These are phyloP conservation scores for Porogramme epimiltina DNA, from an alignment of 1,284 basidiomycete genomes.

Conservation along the genomic window DNA sequence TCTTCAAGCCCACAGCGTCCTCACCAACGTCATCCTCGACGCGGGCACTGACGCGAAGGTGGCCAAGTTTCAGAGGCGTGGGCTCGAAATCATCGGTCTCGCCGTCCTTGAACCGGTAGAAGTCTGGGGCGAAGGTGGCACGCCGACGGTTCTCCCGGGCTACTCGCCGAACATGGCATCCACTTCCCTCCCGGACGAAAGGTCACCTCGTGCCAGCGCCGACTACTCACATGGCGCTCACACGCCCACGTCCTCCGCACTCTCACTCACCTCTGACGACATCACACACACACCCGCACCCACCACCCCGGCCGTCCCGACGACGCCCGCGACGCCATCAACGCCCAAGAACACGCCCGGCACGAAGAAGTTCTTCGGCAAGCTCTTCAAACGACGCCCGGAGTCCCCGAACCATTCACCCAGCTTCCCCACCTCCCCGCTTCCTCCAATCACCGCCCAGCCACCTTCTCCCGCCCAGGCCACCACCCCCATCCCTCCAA, in stretches of 20 bases:
- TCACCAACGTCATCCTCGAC: slow-evolving; percentile 89
- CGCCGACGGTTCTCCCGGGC: slow-evolving; percentile 14
- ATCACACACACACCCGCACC: slow-evolving; percentile 25
- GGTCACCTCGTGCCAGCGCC: slow-evolving; percentile 16
- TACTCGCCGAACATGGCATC: slow-evolving; percentile 12
- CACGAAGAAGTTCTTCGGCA: slow-evolving; percentile 70
- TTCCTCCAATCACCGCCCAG: slow-evolving; percentile 24
- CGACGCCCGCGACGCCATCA: slow-evolving; percentile 21
- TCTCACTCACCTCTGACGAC: slow-evolving; percentile 39
- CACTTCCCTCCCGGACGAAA: slow-evolving; percentile 20
- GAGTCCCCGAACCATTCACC: slow-evolving; percentile 13
- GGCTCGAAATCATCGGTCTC: slow-evolving; percentile 80
- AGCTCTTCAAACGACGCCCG: slow-evolving; percentile 70
- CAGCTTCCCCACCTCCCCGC: slow-evolving; percentile 11
- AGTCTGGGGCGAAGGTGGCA: slow-evolving; percentile 51
- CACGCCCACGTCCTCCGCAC: slow-evolving; percentile 42
- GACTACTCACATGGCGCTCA: slow-evolving; percentile 18
- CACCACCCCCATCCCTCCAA: slow-evolving; percentile 13
- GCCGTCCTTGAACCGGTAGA: slow-evolving; percentile 84
- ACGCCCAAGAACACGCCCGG: slow-evolving; percentile 30
- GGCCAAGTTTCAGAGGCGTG: slow-evolving; percentile 85
- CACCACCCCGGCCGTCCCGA: slow-evolving; percentile 21
- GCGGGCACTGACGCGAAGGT: slow-evolving; percentile 95
- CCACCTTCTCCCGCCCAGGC: slow-evolving; percentile 21
- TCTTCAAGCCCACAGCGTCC: slow-evolving; percentile 89